These are phyloP conservation scores for Nakaseomyces delphensis DNA, from an alignment of 1,139 yeast species.

Conservation along the genomic window DNA sequence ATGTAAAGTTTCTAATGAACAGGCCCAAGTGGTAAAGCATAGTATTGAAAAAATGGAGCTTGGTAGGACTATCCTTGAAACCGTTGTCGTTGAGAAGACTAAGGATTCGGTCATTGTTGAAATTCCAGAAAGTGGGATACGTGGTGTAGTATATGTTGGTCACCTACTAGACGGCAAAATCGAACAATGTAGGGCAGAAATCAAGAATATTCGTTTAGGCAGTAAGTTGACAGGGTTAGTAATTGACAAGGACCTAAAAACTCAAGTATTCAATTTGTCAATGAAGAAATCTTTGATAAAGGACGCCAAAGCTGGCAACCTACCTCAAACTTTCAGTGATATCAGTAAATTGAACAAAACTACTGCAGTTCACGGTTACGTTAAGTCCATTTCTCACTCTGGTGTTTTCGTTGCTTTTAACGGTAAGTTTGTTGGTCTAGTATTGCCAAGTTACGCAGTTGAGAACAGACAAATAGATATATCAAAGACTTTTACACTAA, in stretches of 20 bases:
- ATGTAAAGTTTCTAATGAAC: constrained; percentile 54
- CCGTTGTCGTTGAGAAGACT: constrained; percentile 61
- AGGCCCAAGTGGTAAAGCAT: constrained; percentile 42
- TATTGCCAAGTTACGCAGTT: constrained; percentile 66
- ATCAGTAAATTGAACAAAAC: constrained; percentile 42
- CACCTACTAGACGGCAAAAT: constrained; percentile 70
- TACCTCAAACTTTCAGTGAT: constrained; percentile 57
- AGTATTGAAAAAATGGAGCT: constrained; percentile 42
- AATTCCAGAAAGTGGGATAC: constrained; percentile 42
- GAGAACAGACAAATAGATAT: constrained; percentile 50
- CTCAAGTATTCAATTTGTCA: constrained; percentile 53
- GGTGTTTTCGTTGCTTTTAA: constrained; percentile 84
- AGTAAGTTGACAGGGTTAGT: constrained; percentile 51
- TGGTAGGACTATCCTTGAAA: constrained; percentile 60
- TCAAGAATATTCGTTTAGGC: constrained; percentile 55
- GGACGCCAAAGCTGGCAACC: constrained; percentile 45
- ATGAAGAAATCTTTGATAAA: constrained; percentile 59
- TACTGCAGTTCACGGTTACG: constrained; percentile 52
- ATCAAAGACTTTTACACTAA: constrained; percentile 44
- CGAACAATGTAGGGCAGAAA: constrained; percentile 58
- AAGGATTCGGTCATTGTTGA: constrained; percentile 67
- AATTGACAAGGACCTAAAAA: constrained; percentile 56
- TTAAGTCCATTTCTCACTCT: constrained; percentile 63
- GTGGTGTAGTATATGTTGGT: constrained; percentile 67
- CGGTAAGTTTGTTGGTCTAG: constrained; percentile 72